These are phyloP conservation scores for Candida suzukii DNA, from an alignment of 805 yeast genomes.

Conservation along the genomic window DNA sequence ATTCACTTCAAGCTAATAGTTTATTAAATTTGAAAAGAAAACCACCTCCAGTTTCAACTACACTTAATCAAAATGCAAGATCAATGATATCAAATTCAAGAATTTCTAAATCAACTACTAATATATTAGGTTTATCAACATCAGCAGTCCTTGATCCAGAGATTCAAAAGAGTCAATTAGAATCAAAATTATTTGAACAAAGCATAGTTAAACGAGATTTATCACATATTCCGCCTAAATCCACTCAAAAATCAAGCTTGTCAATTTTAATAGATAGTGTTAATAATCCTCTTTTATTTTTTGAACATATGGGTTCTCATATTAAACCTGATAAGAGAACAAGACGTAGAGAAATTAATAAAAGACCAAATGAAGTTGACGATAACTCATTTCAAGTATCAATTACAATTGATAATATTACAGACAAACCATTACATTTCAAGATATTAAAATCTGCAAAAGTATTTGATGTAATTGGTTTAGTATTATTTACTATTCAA, in stretches of 20 bases:
- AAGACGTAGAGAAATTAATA: not conserved
- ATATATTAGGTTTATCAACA: conserved; percentile 1
- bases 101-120: conserved; percentile 4
- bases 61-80: not conserved
- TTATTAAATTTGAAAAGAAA: not conserved
- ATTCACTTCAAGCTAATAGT: no score
- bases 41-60: not conserved
- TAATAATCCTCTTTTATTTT: conserved; percentile 36
- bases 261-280: conserved; percentile 38
- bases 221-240: not conserved
- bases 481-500: conserved; percentile 30
- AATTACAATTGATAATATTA: conserved; percentile 20
- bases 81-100: conserved; percentile 3
- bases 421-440: conserved; percentile 11
- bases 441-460: conserved; percentile 28
- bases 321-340: not conserved
- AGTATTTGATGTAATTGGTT: conserved; percentile 54
- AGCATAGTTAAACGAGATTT: not conserved
- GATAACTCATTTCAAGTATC: not conserved
- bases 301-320: conserved; percentile 16
- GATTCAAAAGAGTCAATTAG: not conserved
- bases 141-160: not conserved
- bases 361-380: not conserved
- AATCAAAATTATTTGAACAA: not conserved
- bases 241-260: conserved; percentile 24